A percentile compares a stretch with the other conserved stretches of the same genome.
Evolutionary conservation across 225 moss, liverwort and hornwort genomes (phyloP).

Genomic region (Marchantia paleacea): DNA sequence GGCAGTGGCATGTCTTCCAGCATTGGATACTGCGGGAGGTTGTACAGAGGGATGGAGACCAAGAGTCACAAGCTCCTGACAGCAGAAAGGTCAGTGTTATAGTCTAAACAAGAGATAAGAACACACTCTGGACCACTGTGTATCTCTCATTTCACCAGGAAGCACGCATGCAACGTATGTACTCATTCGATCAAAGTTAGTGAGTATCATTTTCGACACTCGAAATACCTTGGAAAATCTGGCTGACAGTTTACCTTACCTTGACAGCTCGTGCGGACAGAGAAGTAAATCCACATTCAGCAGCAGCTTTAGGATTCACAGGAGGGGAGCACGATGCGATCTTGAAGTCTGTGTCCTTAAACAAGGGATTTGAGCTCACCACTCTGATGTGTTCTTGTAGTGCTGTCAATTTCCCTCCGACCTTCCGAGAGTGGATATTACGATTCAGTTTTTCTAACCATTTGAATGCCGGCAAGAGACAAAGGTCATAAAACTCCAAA

Average conservation of each 20-base stretch:
- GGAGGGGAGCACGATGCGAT: conserved; percentile 49
- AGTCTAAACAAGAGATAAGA: neutral
- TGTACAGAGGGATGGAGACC: conserved; percentile 46
- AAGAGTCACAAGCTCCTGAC: conserved; percentile 76
- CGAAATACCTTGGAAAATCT: too few species aligned
- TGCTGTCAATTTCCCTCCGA: conserved; percentile 49
- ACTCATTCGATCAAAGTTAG: too few species aligned
- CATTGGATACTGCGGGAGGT: conserved; percentile 45
- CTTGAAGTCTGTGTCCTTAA: conserved; percentile 81
- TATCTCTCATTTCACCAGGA: too few species aligned
- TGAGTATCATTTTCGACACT: too few species aligned
- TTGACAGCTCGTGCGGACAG: conserved; percentile 79
- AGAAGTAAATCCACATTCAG: conserved; percentile 64
- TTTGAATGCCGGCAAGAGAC: neutral
- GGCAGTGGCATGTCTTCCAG: conserved; percentile 64
- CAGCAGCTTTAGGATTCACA: conserved; percentile 49
- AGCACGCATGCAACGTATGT: too few species aligned
- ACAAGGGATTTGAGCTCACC: conserved; percentile 56
- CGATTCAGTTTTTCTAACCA: neutral
- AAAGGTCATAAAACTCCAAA: neutral
- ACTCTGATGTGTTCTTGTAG: conserved; percentile 46
- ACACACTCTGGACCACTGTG: too few species aligned
- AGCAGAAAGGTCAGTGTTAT: neutral
- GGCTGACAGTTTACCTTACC: conserved; percentile 16
- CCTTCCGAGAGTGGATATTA: conserved; percentile 16